Percentiles rank a stretch among this genome's conserved stretches.
Conservation (phyloP, 768 basidiomycete genomes). For the Boletus reticulatus region DNA sequence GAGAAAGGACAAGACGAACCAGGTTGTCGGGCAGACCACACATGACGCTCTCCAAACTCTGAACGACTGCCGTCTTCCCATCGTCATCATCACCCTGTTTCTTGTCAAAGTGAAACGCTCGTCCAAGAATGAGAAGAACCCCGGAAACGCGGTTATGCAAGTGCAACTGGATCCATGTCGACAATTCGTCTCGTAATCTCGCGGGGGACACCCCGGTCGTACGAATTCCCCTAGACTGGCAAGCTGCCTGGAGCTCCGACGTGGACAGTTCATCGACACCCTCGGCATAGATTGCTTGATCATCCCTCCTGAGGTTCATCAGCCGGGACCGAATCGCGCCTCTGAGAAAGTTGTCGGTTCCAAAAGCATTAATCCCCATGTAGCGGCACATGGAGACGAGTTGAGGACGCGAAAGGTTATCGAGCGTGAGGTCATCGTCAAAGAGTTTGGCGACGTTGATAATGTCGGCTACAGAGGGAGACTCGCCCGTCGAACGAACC, state of each 20-base stretch:
- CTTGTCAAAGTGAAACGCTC: slow-evolving; percentile 92
- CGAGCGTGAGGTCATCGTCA: slow-evolving; percentile 95
- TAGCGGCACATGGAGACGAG: slow-evolving; percentile 96
- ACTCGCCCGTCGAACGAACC: slow-evolving; percentile 94
- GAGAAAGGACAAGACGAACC: slow-evolving; percentile 47
- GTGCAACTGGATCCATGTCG: slow-evolving; percentile 92
- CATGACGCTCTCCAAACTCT: too few relatives aligned
- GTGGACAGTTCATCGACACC: slow-evolving; percentile 90
- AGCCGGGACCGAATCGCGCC: slow-evolving; percentile 86
- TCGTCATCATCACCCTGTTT: slow-evolving; percentile 72
- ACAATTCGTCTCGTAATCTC: slow-evolving; percentile 82
- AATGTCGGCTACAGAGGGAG: slow-evolving; percentile 83
- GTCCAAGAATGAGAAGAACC: slow-evolving; percentile 87
- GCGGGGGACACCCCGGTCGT: slow-evolving; percentile 86
- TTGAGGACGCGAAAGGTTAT: slow-evolving; percentile 98
- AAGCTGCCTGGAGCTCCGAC: slow-evolving; percentile 88
- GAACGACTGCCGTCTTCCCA: slow-evolving; percentile 78
- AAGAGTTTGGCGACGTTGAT: slow-evolving; percentile 96
- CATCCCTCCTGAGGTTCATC: slow-evolving; percentile 82
- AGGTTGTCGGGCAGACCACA: slow-evolving; percentile 92
- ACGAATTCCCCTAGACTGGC: slow-evolving; percentile 91
- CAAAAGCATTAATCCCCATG: slow-evolving; percentile 98
- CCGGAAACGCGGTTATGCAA: slow-evolving; percentile 90
- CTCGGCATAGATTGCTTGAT: slow-evolving; percentile 88
- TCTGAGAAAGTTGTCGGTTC: slow-evolving; percentile 97